Evolutionary conservation across 345 rosid genomes (phyloP).

Genomic region (Hibiscus mutabilis): DNA sequence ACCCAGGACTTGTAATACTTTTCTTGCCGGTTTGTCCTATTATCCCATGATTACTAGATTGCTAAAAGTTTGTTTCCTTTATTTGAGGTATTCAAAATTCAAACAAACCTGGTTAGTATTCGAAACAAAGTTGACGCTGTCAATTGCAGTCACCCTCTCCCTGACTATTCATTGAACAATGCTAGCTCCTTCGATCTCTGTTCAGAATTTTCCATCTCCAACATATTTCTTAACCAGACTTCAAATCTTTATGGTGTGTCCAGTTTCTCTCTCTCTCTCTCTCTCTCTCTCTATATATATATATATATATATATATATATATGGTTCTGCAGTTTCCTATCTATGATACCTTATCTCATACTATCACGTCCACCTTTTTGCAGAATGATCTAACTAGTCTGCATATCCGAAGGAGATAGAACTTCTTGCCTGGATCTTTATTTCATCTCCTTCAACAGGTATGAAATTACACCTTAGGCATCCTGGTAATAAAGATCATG

Average conservation of each 20-base stretch:
- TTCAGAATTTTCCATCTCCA: neutral
- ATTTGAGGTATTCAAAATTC: conserved; percentile 11
- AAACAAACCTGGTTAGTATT: conserved; percentile 7
- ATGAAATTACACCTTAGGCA: conserved; percentile 1
- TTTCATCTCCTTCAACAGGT: conserved; percentile 20
- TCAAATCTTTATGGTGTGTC: neutral
- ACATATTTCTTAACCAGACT: neutral
- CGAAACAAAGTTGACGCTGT: neutral
- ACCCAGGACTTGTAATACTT: conserved; percentile 15
- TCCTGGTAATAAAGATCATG: no score
- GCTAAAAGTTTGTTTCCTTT: conserved; percentile 9
- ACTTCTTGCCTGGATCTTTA: neutral
- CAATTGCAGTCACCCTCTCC: neutral
- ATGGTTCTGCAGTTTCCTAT: neutral
- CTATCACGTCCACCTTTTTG: neutral
- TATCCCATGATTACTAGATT: conserved; percentile 12
- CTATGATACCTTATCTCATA: neutral
- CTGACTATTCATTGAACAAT: neutral
- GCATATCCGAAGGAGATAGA: neutral
- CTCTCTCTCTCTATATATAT: no score
- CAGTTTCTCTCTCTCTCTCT: neutral
- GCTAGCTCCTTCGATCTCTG: neutral
- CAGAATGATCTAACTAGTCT: neutral
- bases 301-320: neutral
- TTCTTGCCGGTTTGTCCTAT: conserved; percentile 18